Percentiles rank a stretch among this genome's conserved stretches.
Evolutionary conservation across 2,329 filamentous ascomycete species (phyloP).

Genomic region (Lojkania enalia): DNA sequence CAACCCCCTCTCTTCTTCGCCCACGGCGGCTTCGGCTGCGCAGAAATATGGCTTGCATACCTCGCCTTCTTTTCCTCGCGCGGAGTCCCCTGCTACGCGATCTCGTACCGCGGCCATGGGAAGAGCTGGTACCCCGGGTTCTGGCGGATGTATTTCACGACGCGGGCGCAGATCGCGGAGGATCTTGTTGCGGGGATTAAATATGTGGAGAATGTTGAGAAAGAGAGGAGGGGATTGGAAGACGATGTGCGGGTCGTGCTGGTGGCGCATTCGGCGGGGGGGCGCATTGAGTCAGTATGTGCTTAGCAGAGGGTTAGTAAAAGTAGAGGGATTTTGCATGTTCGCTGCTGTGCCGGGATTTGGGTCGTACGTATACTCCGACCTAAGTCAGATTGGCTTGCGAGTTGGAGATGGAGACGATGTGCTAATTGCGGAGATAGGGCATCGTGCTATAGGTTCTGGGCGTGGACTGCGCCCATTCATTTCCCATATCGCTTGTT

Average conservation of each 20-base stretch:
- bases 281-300: conserved; percentile 56
- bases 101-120: conserved; percentile 59
- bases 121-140: conserved; percentile 57
- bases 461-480: conserved; percentile 25
- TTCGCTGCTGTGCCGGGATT: conserved; percentile 54
- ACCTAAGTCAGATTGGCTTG: too few species aligned
- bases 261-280: conserved; percentile 58
- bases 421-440: conserved; percentile 7
- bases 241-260: conserved; percentile 47
- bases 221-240: conserved; percentile 17
- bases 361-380: conserved; percentile 48
- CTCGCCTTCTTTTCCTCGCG: conserved; percentile 52
- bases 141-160: conserved; percentile 53
- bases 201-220: conserved; percentile 38
- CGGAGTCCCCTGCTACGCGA: conserved; percentile 56
- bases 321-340: conserved; percentile 52
- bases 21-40: conserved; percentile 60
- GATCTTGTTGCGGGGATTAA: conserved; percentile 52
- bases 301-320: conserved; percentile 47
- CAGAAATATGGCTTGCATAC: conserved; percentile 58
- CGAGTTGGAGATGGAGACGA: too few species aligned
- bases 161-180: conserved; percentile 47
- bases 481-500: conserved; percentile 52
- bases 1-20: conserved; percentile 54
- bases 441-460: conserved; percentile 30